Evolutionary conservation across 306 rosid species (phyloP).

Genomic region (Astragalus membranaceus): DNA sequence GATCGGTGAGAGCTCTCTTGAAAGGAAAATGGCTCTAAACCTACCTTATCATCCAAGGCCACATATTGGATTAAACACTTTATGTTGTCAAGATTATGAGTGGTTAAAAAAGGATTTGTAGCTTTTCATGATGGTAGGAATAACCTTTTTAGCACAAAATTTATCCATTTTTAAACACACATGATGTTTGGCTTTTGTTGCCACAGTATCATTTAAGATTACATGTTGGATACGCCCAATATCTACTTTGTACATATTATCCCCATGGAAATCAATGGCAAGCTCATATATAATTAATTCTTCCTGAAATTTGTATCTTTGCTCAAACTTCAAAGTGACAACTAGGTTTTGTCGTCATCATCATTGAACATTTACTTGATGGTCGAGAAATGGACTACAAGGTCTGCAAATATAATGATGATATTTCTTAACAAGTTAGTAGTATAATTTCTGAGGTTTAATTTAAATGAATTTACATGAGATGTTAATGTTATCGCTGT

Average conservation of each 20-base stretch:
- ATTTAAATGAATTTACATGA: neutral
- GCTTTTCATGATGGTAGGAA: conserved; percentile 37
- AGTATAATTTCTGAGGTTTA: neutral
- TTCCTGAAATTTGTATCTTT: conserved; percentile 23
- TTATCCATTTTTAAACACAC: conserved; percentile 6
- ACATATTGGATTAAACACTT: conserved; percentile 24
- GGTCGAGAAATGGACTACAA: conserved; percentile 22
- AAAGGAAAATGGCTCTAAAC: conserved; percentile 33
- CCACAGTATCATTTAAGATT: conserved; percentile 36
- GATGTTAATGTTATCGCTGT: too few species aligned
- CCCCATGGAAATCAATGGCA: neutral
- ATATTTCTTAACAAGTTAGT: neutral
- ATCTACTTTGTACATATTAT: conserved; percentile 4
- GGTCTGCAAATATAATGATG: conserved; percentile 9
- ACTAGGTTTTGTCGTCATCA: conserved; percentile 26
- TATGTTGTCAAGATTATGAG: conserved; percentile 27
- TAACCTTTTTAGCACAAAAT: conserved; percentile 16
- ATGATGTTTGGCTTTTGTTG: conserved; percentile 30
- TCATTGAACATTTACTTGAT: conserved; percentile 18
- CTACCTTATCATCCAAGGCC: conserved; percentile 33
- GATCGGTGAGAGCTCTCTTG: neutral
- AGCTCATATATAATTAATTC: conserved; percentile 18
- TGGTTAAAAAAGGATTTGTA: conserved; percentile 23
- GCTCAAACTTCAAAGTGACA: conserved; percentile 27
- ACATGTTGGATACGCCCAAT: conserved; percentile 35